Base-by-base conservation (phyloP, 768 basidiomycete genomes). In the Strobilomyces echinocephalus region DNA sequence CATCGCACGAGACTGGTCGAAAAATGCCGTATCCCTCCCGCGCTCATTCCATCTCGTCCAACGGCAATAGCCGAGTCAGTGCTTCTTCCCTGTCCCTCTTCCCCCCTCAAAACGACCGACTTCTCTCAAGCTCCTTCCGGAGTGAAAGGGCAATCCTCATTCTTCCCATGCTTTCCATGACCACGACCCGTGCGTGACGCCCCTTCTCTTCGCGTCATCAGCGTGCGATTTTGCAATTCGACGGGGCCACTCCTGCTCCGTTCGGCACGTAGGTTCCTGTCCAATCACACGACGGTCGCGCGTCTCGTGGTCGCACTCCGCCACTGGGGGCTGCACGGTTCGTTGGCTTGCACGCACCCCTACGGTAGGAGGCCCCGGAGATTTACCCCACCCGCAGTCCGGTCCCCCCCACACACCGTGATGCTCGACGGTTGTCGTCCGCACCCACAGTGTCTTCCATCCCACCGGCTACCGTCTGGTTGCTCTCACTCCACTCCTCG, bases 121-220 rank as follows among this genome's bases (percentile, higher is more conserved):
- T 57, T 55, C 50, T 55, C 41, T 21, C 53, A 57, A 53, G 63
- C 10, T 66, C 64, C 62, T 65, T 66, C 64, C 63, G 64, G 53
- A 50, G 44, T 45, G 50, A 56, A 51, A 38, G 49, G 48, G 44
- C 47, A 56, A 63, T 54, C 54, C 54, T 46, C 50, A 28, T 43
- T 52, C 38, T 44, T 54, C 51, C 46, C 58, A 52, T 55, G 56
- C 21, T 8, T 28, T 36, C n/a, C 51, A 49, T 50, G 26, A 6
- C 3, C 8, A 26, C 31, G 31, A 31, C 41, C n/a, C 58, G 24
- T 50, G 39, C 20, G 47, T 30, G 36, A 16, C 34, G 24, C 33
- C 24, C 24, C 55, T 48, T 51, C 59, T 28, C 14, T 49, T 47
- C 47, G 36, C 46, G 43, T 56, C 45, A 35, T 44, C 24, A 30